Percentiles rank a stretch among this genome's conserved stretches.
Evolutionary conservation across 768 basidiomycete species (phyloP).

Genomic region (Suillus ampliporus): DNA sequence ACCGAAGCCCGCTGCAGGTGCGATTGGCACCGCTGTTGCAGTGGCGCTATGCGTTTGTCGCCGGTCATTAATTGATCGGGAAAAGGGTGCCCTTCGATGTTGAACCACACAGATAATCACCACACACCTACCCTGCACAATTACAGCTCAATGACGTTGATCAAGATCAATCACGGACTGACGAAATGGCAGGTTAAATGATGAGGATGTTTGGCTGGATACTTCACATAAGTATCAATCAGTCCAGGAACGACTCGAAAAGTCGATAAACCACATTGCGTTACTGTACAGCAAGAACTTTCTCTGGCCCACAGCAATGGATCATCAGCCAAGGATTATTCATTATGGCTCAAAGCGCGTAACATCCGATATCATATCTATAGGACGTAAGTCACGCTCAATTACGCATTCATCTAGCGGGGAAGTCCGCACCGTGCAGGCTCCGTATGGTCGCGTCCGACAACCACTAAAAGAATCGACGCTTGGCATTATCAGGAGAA

Average conservation of each 20-base stretch:
- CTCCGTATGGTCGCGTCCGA: not conserved
- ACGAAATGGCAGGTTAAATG: not conserved
- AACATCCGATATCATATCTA: not conserved
- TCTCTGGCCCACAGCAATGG: not conserved
- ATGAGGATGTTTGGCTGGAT: not conserved
- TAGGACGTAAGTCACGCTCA: no score
- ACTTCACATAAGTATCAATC: not conserved
- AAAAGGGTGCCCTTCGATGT: not conserved
- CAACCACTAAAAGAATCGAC: no score
- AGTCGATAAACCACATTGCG: not conserved
- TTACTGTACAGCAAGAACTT: not conserved
- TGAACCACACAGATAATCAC: not conserved
- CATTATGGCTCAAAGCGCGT: not conserved
- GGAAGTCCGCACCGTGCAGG: not conserved
- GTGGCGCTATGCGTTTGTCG: no score
- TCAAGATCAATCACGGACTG: not conserved
- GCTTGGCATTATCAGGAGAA: not conserved
- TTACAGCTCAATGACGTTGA: not conserved
- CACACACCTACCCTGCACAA: not conserved
- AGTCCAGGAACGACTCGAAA: not conserved
- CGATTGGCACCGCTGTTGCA: no score
- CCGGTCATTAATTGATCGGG: not conserved
- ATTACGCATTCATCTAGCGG: not conserved
- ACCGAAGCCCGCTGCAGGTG: no score
- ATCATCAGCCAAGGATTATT: not conserved